Evolutionary conservation across 345 rosid genomes (phyloP), one percentile per base, ranked within the genome.

Genomic region (Brassica cretica): DNA sequence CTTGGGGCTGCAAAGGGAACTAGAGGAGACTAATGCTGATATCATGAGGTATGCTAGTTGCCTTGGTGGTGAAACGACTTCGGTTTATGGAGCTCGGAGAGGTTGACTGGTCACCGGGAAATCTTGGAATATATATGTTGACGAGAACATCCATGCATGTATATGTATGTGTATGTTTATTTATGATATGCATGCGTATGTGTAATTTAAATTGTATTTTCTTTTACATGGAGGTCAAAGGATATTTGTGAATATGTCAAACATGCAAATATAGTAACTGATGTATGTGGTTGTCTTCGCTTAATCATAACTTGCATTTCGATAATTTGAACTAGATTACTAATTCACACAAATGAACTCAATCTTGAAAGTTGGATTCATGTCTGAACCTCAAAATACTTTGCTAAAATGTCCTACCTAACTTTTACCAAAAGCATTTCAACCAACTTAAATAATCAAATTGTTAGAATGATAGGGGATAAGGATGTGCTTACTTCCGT

Each of bases 1-100:
- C 4, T 81, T 81, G 56, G 77, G 83, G 71, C 84, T 89, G 3
- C 93, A 89, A 61, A 83, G 84, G 76, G 93, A 89, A 44, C 80
- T 89, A 18, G 89, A 89, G 70, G 87, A 85, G 18, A 87, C 93
- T 5, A 89, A 89, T 66, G 86, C 93, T 15, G 88, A 89, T 76
- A 79, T 89, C 49, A 79, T 89, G 61, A 84, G 89, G 55, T 87
- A 73, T 8, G 82, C 84, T 37, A 39, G 51, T 55, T 74, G 79
- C 65, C 66, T 79, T 39, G 72, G 75, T 2, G 16, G 62, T 55
- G 82, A 73, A 68, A 68, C 78, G 74, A 51, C 78, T 74, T 73
- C 82, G 78, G 18, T 27, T 58, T 79, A 60, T 73, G 78, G 78
- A 60, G 82, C 70, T 1, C 74, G 70, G 9, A 78, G 59, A 0